A percentile compares a stretch with the other conserved stretches of the same genome.
phyloP scores from a whole-genome alignment of 2,329 filamentous ascomycete genomes.

The Pestalotiopsis sp. region DNA sequence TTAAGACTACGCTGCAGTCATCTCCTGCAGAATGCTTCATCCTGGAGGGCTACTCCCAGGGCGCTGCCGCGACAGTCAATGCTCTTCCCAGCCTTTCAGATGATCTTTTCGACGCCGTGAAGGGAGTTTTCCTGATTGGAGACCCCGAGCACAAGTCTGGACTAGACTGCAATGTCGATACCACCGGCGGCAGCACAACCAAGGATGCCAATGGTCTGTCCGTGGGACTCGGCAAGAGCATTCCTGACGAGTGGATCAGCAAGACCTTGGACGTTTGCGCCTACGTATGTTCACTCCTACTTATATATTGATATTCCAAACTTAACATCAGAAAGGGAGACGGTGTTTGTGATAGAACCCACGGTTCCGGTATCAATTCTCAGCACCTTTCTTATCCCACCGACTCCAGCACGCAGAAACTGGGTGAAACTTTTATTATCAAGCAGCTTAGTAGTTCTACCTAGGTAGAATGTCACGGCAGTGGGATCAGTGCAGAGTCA shows the following conservation, averaged over 20 bases:
- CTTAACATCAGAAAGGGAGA: not conserved
- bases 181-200: slow-evolving; percentile 10
- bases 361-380: slow-evolving; percentile 4
- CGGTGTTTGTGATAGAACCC: slow-evolving; percentile 8
- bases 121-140: slow-evolving; percentile 13
- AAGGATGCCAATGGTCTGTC: slow-evolving; percentile 11
- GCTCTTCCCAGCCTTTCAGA: slow-evolving; percentile 9
- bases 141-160: slow-evolving; percentile 14
- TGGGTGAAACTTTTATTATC: not conserved
- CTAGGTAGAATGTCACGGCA: not conserved
- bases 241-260: slow-evolving; percentile 10
- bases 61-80: slow-evolving; percentile 13
- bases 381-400: slow-evolving; percentile 8
- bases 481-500: too few species aligned
- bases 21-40: slow-evolving; percentile 13
- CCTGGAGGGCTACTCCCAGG: slow-evolving; percentile 14
- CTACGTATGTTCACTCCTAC: slow-evolving; percentile 5
- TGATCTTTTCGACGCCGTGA: slow-evolving; percentile 10
- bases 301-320: not conserved
- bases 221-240: not conserved
- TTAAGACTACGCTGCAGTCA: not conserved
- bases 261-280: slow-evolving; percentile 15
- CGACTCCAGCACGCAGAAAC: slow-evolving; percentile 2
- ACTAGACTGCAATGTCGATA: slow-evolving; percentile 13
- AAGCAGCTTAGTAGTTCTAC: not conserved